Conservation (phyloP, 768 basidiomycete genomes). For the Russula virescens region DNA sequence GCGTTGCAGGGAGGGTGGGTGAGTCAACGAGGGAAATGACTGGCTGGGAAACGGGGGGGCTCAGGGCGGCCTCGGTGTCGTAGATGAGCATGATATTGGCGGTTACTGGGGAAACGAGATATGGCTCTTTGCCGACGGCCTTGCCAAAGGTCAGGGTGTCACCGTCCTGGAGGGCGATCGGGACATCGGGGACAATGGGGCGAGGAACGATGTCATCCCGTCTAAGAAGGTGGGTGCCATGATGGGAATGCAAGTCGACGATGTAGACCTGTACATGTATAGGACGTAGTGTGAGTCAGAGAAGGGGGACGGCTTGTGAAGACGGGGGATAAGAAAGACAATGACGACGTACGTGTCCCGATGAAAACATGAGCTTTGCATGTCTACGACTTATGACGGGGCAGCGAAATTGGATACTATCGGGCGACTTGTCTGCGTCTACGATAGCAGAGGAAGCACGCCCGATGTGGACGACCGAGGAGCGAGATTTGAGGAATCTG, state of each 20-base stretch:
- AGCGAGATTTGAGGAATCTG: conserved; percentile 47
- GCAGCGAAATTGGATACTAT: conserved; percentile 62
- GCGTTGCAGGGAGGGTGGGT: conserved; percentile 6
- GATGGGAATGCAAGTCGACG: conserved; percentile 67
- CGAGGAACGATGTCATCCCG: conserved; percentile 44
- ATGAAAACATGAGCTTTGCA: conserved; percentile 69
- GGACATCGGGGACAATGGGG: conserved; percentile 48
- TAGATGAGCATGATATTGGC: conserved; percentile 54
- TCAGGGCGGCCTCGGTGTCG: conserved; percentile 21
- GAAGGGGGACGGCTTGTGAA: too few relatives aligned
- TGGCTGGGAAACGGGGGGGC: background rate
- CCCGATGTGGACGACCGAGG: conserved; percentile 56
- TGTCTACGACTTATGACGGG: conserved; percentile 76
- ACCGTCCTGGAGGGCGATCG: conserved; percentile 55
- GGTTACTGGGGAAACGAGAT: conserved; percentile 57
- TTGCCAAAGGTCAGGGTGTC: conserved; percentile 77
- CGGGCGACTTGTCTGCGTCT: conserved; percentile 36
- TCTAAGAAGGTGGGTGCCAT: conserved; percentile 65
- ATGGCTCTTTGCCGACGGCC: conserved; percentile 56
- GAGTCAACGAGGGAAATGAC: conserved; percentile 18
- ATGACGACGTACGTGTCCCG: conserved; percentile 61
- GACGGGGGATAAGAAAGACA: background rate
- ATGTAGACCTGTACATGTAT: conserved; percentile 49
- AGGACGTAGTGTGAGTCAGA: too few relatives aligned
- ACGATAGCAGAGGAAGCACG: conserved; percentile 52